phyloP scores from a whole-genome alignment of 352 stramenopile genomes.

The Globisporangium paddicum region DNA sequence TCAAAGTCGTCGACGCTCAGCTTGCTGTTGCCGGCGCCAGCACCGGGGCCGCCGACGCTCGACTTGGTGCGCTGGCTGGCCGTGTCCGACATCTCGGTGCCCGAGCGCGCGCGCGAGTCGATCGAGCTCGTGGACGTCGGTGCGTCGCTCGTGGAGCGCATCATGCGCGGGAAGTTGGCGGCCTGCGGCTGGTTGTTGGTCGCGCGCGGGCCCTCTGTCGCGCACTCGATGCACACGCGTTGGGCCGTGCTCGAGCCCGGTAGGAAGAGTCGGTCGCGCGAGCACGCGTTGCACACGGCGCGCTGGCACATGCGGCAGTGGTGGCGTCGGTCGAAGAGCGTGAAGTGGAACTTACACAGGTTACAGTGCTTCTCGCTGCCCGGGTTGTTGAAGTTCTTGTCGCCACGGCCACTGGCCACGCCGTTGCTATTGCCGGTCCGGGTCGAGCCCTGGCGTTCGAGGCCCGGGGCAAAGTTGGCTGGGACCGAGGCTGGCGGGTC shows the following conservation, averaged over 20 bases:
- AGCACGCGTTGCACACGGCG: constrained; percentile 85
- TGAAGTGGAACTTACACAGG: constrained; percentile 88
- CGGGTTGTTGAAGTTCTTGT: constrained; percentile 62
- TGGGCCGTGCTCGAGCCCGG: constrained; percentile 81
- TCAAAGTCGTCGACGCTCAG: constrained; percentile 93
- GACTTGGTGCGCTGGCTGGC: constrained; percentile 40
- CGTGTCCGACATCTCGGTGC: constrained; percentile 74
- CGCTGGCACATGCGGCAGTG: constrained; percentile 89
- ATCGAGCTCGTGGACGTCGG: constrained; percentile 18
- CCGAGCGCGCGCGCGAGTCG: constrained; percentile 50
- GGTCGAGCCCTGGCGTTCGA: constrained; percentile 52
- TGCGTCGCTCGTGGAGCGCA: constrained; percentile 59
- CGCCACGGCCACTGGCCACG: constrained; percentile 4
- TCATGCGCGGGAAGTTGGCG: constrained; percentile 34
- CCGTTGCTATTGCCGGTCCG: too few relatives aligned
- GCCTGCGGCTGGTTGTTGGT: constrained; percentile 36
- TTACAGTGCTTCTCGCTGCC: constrained; percentile 88
- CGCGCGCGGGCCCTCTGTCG: constrained; percentile 69
- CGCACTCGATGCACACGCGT: constrained; percentile 86
- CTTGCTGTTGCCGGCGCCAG: constrained; percentile 39
- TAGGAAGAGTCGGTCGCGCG: constrained; percentile 78
- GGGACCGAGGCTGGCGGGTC: constrained; percentile 56
- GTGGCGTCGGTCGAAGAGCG: constrained; percentile 85
- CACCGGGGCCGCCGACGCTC: constrained; percentile 14
- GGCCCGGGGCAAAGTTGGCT: constrained; percentile 19